These are phyloP conservation scores for Globisporangium cystogenes DNA, from an alignment of 352 stramenopile species.

Conservation along the genomic window DNA sequence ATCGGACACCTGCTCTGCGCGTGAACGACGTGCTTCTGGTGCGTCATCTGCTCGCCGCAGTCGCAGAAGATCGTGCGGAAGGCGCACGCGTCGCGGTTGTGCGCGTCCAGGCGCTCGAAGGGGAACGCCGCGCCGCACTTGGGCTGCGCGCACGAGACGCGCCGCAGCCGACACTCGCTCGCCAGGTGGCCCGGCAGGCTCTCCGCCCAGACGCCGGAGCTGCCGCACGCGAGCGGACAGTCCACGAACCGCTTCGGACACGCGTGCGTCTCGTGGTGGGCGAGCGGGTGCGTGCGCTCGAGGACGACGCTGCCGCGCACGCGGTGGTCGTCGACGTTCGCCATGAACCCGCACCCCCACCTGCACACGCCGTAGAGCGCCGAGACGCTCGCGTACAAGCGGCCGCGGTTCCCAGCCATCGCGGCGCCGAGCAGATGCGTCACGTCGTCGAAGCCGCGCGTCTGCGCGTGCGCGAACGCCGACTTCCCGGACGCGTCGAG, in stretches of 20 bases:
- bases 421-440: constrained; percentile 34
- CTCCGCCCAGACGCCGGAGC: constrained; percentile 39
- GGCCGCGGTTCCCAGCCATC: constrained; percentile 34
- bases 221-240: constrained; percentile 32
- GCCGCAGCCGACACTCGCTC: constrained; percentile 30
- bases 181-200: constrained; percentile 27
- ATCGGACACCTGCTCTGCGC: constrained; percentile 29
- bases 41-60: constrained; percentile 54
- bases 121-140: constrained; percentile 37
- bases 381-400: constrained; percentile 27
- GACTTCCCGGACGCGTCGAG: constrained; percentile 27
- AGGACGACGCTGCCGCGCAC: constrained; percentile 21
- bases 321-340: constrained; percentile 18
- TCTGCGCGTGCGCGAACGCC: constrained; percentile 37
- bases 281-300: constrained; percentile 28
- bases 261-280: constrained; percentile 30
- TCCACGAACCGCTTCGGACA: constrained; percentile 47
- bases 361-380: constrained; percentile 51
- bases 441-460: constrained; percentile 20
- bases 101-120: constrained; percentile 15
- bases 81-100: constrained; percentile 37
- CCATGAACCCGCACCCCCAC: constrained; percentile 63
- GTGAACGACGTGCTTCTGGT: constrained; percentile 47
- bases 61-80: constrained; percentile 37
- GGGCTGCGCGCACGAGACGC: constrained; percentile 33